These are phyloP conservation scores for bread wheat (Triticum aestivum) DNA, from an alignment of 176 grass and related monocot genomes.

Conservation along the genomic window DNA sequence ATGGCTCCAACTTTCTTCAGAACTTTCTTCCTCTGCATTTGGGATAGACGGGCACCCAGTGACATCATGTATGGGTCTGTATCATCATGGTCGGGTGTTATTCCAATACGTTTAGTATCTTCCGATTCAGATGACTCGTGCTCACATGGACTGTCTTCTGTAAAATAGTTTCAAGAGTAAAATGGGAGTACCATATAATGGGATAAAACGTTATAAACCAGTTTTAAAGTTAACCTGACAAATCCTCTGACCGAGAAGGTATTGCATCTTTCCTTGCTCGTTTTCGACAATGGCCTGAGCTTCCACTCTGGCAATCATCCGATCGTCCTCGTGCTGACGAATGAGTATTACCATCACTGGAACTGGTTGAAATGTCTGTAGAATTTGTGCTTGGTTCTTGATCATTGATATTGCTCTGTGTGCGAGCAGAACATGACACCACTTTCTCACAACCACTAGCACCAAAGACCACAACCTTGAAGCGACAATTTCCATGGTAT, in stretches of 20 bases:
- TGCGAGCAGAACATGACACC: conserved; percentile 7
- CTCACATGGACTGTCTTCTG: conserved; percentile 2
- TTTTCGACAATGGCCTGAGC: neutral
- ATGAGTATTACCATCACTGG: neutral
- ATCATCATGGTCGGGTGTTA: too few relatives aligned
- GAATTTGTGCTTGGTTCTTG: neutral
- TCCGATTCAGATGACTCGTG: neutral
- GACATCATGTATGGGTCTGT: neutral
- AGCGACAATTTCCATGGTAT: conserved; percentile 16
- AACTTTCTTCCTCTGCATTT: neutral
- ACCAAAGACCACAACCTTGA: conserved; percentile 45
- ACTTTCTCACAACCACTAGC: conserved; percentile 37
- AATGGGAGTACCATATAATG: neutral
- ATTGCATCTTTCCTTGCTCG: neutral
- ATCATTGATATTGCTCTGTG: neutral
- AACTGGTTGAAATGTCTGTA: neutral
- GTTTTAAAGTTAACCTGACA: neutral
- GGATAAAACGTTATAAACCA: neutral
- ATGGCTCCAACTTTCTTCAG: neutral
- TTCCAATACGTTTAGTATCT: neutral
- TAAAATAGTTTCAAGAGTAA: neutral
- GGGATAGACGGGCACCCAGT: neutral
- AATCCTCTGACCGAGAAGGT: neutral
- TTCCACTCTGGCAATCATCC: neutral
- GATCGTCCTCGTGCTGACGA: neutral